Evolutionary conservation across 2,329 filamentous ascomycete genomes (phyloP).

Genomic region (Dactylellina haptotyla): DNA sequence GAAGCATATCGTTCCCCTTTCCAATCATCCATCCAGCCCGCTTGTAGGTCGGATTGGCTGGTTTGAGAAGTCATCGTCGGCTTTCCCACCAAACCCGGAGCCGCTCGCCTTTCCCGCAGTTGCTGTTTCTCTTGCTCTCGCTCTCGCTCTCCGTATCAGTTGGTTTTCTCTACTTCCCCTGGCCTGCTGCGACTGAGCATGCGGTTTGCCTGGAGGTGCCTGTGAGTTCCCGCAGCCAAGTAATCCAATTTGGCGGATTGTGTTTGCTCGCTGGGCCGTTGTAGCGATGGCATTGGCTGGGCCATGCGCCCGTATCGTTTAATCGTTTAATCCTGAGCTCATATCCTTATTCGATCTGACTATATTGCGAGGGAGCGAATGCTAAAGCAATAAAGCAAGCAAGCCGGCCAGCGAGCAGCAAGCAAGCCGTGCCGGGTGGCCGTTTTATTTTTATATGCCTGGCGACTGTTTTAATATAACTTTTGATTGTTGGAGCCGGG

Average conservation of each 20-base stretch:
- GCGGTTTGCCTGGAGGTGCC: conserved; percentile 8
- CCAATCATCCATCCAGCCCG: no score
- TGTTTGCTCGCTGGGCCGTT: neutral
- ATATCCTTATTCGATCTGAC: neutral
- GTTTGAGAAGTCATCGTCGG: no score
- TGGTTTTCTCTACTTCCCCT: neutral
- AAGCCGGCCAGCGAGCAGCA: no score
- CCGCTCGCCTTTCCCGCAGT: conserved; percentile 16
- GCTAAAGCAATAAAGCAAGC: no score
- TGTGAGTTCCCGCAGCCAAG: conserved; percentile 30
- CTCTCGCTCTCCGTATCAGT: neutral
- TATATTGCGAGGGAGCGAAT: no score
- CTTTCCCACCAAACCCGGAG: no score
- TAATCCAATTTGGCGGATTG: neutral
- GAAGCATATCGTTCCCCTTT: no score
- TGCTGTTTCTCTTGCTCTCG: conserved; percentile 5
- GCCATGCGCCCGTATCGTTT: conserved; percentile 6
- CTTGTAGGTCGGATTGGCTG: no score
- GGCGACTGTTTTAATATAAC: neutral
- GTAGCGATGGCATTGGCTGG: conserved; percentile 25
- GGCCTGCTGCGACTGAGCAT: conserved; percentile 5
- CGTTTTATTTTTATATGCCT: neutral
- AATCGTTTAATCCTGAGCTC: neutral
- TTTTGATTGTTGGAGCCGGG: no score
- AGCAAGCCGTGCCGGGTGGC: neutral